Conservation (phyloP, 305 asterid genomes). For the Fraxinus platypoda region DNA sequence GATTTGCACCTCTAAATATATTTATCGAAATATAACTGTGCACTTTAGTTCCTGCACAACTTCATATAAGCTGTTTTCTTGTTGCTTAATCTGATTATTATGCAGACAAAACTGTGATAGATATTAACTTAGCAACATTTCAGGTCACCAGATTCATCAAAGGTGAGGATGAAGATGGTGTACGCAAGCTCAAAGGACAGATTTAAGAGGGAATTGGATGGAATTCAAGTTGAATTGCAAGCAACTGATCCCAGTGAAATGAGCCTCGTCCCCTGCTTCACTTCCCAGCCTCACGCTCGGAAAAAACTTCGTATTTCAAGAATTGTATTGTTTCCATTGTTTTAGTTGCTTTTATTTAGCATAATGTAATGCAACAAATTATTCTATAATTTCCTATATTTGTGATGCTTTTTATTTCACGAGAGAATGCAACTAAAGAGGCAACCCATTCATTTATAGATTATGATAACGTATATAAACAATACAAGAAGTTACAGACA, state of each 20-base stretch:
- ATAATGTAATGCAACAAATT: not conserved
- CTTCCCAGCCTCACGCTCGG: not conserved
- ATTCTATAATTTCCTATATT: not conserved
- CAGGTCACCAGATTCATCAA: constrained; percentile 36
- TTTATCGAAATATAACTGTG: not conserved
- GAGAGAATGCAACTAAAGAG: not conserved
- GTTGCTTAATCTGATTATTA: not conserved
- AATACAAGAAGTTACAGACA: not conserved
- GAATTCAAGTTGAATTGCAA: constrained; percentile 31
- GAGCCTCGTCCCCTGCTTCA: constrained; percentile 24
- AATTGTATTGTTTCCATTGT: not conserved
- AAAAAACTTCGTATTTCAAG: not conserved
- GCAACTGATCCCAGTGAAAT: constrained; percentile 38
- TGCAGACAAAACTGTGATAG: not conserved
- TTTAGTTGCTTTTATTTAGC: not conserved
- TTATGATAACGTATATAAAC: not conserved
- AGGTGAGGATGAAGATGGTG: constrained; percentile 38
- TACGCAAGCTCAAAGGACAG: constrained; percentile 37
- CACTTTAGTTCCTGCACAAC: not conserved
- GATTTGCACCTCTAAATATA: not conserved
- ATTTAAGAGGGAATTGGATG: constrained; percentile 36
- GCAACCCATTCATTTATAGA: not conserved
- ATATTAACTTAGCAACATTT: not conserved
- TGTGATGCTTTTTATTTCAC: not conserved
- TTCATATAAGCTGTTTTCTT: not conserved